Conservation (phyloP, 306 rosid species). For the Cucurbita ficifolia region DNA sequence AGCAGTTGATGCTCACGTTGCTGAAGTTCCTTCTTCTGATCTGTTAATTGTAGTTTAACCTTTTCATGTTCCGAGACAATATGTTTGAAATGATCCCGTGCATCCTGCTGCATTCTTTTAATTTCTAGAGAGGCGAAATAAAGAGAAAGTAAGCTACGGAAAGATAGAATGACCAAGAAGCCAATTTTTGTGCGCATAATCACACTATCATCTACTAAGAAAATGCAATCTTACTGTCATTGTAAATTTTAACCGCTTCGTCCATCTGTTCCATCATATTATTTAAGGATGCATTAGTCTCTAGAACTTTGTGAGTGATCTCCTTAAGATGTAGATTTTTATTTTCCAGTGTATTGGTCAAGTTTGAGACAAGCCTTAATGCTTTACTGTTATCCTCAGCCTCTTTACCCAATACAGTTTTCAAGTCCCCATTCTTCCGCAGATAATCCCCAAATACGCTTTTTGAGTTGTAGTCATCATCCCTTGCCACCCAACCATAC, state of each 20-base stretch:
- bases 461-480: conserved; percentile 17
- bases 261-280: conserved; percentile 31
- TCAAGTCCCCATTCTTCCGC: conserved; percentile 28
- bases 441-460: conserved; percentile 22
- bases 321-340: conserved; percentile 31
- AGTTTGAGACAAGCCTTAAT: conserved; percentile 30
- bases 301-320: conserved; percentile 19
- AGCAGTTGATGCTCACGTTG: conserved; percentile 33
- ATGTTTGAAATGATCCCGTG: conserved; percentile 13
- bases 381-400: conserved; percentile 28
- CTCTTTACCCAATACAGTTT: conserved; percentile 23
- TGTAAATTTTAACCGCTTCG: conserved; percentile 18
- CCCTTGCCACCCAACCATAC: conserved; percentile 62
- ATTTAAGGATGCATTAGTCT: conserved; percentile 24
- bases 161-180: conserved; percentile 4
- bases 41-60: conserved; percentile 25
- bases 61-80: conserved; percentile 31
- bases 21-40: conserved; percentile 30
- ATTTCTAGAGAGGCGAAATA: conserved; percentile 28
- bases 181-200: neutral
- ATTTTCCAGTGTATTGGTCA: conserved; percentile 29
- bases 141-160: conserved; percentile 7
- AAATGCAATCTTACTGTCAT: conserved; percentile 30
- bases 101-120: conserved; percentile 21
- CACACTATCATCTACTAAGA: neutral